Conservation (phyloP, 2,329 filamentous ascomycete genomes). For the Nemania diffusa region DNA sequence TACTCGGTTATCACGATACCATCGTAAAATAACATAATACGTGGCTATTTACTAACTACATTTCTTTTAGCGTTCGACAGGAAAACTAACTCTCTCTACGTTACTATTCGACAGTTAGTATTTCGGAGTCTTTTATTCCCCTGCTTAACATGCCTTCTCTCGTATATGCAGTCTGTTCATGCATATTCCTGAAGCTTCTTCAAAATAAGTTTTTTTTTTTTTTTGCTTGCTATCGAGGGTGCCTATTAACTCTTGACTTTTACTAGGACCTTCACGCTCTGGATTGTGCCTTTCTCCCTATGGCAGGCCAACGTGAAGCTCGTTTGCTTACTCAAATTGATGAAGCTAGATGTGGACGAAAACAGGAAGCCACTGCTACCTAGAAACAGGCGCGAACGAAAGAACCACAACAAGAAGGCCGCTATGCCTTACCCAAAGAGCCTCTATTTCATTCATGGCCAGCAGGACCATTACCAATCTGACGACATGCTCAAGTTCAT, state of each 20-base stretch:
- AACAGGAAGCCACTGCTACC: slow-evolving; percentile 17
- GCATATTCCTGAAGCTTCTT: no score
- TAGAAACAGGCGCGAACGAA: not conserved
- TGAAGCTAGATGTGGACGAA: slow-evolving; percentile 52
- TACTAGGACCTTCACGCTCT: slow-evolving; percentile 79
- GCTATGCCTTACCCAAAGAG: slow-evolving; percentile 32
- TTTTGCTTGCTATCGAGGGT: no score
- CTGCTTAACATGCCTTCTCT: no score
- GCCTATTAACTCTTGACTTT: no score
- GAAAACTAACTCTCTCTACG: slow-evolving; percentile 73
- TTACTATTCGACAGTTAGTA: slow-evolving; percentile 79
- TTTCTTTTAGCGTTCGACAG: slow-evolving; percentile 71
- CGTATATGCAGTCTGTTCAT: no score
- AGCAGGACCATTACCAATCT: slow-evolving; percentile 85
- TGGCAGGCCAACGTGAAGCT: slow-evolving; percentile 75
- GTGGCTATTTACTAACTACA: not conserved
- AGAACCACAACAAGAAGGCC: slow-evolving; percentile 43
- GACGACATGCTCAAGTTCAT: slow-evolving; percentile 81
- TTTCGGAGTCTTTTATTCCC: no score
- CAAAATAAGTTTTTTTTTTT: no score
- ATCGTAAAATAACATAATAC: not conserved
- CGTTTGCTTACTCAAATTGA: slow-evolving; percentile 73
- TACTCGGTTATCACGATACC: not conserved
- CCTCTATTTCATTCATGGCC: slow-evolving; percentile 77
- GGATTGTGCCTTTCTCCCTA: slow-evolving; percentile 73